These are phyloP conservation scores for Pseudogymnoascus sp. DNA, from an alignment of 2,329 filamentous ascomycete genomes.

Conservation along the genomic window DNA sequence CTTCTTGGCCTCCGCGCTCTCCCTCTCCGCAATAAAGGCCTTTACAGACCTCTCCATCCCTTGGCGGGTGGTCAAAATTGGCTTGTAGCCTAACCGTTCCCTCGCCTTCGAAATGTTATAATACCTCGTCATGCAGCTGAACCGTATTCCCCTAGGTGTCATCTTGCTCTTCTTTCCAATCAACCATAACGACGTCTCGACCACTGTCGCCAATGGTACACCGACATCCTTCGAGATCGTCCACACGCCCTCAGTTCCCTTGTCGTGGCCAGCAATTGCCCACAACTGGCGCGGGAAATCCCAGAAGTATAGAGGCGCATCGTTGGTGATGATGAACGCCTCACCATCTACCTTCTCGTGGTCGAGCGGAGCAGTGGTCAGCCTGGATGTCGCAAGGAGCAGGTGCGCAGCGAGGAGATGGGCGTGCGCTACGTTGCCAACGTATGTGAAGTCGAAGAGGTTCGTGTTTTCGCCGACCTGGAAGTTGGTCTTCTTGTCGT, in stretches of 20 bases:
- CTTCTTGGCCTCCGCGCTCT: slow-evolving; percentile 24
- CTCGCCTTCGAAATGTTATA: slow-evolving; percentile 72
- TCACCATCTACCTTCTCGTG: slow-evolving; percentile 73
- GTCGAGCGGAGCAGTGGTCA: slow-evolving; percentile 52
- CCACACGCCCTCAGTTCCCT: slow-evolving; percentile 48
- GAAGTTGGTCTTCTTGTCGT: slow-evolving; percentile 60
- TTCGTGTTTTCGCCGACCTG: slow-evolving; percentile 72
- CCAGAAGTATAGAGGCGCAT: slow-evolving; percentile 83
- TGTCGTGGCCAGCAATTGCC: slow-evolving; percentile 47
- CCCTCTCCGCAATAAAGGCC: slow-evolving; percentile 21
- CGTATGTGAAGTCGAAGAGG: slow-evolving; percentile 63
- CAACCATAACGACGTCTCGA: slow-evolving; percentile 44
- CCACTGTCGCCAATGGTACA: slow-evolving; percentile 41
- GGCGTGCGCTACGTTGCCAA: slow-evolving; percentile 63
- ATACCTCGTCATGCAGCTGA: slow-evolving; percentile 68
- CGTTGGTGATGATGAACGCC: slow-evolving; percentile 85
- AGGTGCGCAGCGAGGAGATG: slow-evolving; percentile 71
- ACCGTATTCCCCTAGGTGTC: slow-evolving; percentile 39
- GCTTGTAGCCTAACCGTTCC: slow-evolving; percentile 58
- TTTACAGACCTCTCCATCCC: slow-evolving; percentile 37
- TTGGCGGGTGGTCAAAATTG: slow-evolving; percentile 58
- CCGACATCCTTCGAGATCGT: slow-evolving; percentile 44
- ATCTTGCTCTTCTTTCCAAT: slow-evolving; percentile 48
- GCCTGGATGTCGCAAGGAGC: slow-evolving; percentile 31
- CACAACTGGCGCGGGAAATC: slow-evolving; percentile 77